Conservation (phyloP, 108 stramenopile species). For the Cylindrotheca closterium region DNA sequence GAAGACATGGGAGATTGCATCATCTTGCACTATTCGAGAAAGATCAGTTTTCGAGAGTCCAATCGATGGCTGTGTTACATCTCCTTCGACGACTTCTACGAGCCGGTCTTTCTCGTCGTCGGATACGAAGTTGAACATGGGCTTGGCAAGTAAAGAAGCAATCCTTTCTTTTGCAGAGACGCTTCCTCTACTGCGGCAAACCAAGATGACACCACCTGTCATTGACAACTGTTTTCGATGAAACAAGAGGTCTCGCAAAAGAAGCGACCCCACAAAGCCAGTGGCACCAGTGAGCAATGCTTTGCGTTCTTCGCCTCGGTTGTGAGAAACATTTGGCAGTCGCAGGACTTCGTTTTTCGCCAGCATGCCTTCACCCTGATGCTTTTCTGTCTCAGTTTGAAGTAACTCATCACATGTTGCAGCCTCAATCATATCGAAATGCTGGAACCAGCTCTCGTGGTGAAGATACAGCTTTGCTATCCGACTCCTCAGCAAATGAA, state of each 20-base stretch:
- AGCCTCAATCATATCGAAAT: constrained; percentile 35
- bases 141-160: constrained; percentile 35
- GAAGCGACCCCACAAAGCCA: constrained; percentile 80
- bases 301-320: constrained; percentile 5
- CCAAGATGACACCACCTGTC: constrained; percentile 42
- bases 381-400: not conserved
- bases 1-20: constrained; percentile 67
- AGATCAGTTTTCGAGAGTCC: constrained; percentile 48
- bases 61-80: constrained; percentile 55
- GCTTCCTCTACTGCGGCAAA: constrained; percentile 61
- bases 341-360: constrained; percentile 7
- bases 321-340: not conserved
- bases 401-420: not conserved
- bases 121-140: constrained; percentile 67
- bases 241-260: constrained; percentile 70
- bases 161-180: constrained; percentile 53
- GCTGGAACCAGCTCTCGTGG: constrained; percentile 13
- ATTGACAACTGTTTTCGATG: constrained; percentile 42
- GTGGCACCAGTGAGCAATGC: constrained; percentile 83
- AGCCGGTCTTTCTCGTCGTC: constrained; percentile 48
- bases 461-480: constrained; percentile 26
- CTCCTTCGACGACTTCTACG: constrained; percentile 68
- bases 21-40: constrained; percentile 23
- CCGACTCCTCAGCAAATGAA: constrained; percentile 1
- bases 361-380: constrained; percentile 1